Evolutionary conservation across 139 green algal genomes (phyloP), one percentile per base, ranked within the genome.

Genomic region (Chlamydomonas sp.): DNA sequence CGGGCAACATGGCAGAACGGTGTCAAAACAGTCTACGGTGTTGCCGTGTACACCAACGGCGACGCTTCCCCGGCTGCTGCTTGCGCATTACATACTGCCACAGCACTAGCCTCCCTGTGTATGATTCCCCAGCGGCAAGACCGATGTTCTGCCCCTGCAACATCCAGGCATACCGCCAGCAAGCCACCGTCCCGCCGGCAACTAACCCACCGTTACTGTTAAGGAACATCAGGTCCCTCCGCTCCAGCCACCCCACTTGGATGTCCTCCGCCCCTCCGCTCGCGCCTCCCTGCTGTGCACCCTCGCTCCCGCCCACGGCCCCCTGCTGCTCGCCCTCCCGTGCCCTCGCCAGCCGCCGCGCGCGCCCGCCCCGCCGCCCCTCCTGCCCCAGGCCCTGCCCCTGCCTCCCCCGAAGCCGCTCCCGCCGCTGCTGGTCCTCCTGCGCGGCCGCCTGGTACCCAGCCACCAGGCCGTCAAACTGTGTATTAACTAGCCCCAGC

Each of bases 401-500:
- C 16, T 57, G 67, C 5, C 1, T 63, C 66, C 17, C 14, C n/a
- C 63, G 3, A 72, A 59, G 49, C 31, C 60, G 0, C 57, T 59
- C 58, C 84, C 71, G 58, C 81, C 4, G 17, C 81, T 71, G 69
- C 60, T 61, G 4, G 9, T 87, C 82, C 82, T 73, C 5, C 69
- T n/a, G 0, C 71, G 71, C 73, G 58, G 83, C 60, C 20, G 79
- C 83, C 31, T 92, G 60, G 80, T 96, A 97, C 9, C 95, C 95
- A 12, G 81, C 86, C 17, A 95, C 88, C 68, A 97, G 57, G 0
- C 95, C 95, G 15, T 97, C 91, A 78, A 95, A 95, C 82, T 97
- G 95, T 1, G 72, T 62, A 66, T 95, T 60, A 64, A 94, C 63
- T 72, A 95, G 78, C 8, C 85, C 93, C 8, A 94, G 75, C 49